Conservation (phyloP, 2,329 filamentous ascomycete species). For the Grosmannia serpens region DNA sequence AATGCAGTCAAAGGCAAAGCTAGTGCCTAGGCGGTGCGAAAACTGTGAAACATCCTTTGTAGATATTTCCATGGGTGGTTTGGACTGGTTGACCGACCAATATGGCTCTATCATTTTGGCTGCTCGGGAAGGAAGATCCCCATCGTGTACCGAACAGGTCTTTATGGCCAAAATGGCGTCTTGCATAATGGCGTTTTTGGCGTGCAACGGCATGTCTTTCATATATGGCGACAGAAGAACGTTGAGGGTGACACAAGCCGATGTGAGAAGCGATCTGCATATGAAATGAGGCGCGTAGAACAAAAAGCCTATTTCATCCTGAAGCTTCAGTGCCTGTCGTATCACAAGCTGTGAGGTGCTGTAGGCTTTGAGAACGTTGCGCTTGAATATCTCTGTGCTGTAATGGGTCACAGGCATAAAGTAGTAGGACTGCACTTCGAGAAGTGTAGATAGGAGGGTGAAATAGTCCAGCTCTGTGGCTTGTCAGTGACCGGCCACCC, state of each 20-base stretch:
- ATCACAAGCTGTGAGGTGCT: slow-evolving; percentile 36
- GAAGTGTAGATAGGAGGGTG: slow-evolving; percentile 33
- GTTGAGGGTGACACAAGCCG: slow-evolving; percentile 32
- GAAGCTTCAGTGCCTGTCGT: slow-evolving; percentile 29
- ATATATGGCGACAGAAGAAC: slow-evolving; percentile 33
- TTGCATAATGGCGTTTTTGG: slow-evolving; percentile 19
- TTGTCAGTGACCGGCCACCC: slow-evolving; percentile 5
- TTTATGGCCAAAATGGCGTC: slow-evolving; percentile 24
- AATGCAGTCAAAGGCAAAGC: slow-evolving; percentile 39
- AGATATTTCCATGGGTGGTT: slow-evolving; percentile 25
- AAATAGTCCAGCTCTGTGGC: slow-evolving; percentile 34
- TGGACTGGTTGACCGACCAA: slow-evolving; percentile 28
- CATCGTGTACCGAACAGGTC: slow-evolving; percentile 34
- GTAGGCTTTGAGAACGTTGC: slow-evolving; percentile 34
- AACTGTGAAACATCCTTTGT: slow-evolving; percentile 26
- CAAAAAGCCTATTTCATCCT: slow-evolving; percentile 27
- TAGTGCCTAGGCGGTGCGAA: slow-evolving; percentile 34
- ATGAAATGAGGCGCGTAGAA: slow-evolving; percentile 37
- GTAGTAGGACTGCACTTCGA: slow-evolving; percentile 44
- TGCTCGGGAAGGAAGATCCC: slow-evolving; percentile 34
- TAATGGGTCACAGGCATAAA: slow-evolving; percentile 32
- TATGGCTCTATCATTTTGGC: slow-evolving; percentile 37
- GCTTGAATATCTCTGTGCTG: slow-evolving; percentile 26
- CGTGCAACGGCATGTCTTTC: slow-evolving; percentile 17
- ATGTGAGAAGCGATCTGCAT: slow-evolving; percentile 33